Evolutionary conservation across 768 basidiomycete species (phyloP).

Genomic region (Calocera viscosa): DNA sequence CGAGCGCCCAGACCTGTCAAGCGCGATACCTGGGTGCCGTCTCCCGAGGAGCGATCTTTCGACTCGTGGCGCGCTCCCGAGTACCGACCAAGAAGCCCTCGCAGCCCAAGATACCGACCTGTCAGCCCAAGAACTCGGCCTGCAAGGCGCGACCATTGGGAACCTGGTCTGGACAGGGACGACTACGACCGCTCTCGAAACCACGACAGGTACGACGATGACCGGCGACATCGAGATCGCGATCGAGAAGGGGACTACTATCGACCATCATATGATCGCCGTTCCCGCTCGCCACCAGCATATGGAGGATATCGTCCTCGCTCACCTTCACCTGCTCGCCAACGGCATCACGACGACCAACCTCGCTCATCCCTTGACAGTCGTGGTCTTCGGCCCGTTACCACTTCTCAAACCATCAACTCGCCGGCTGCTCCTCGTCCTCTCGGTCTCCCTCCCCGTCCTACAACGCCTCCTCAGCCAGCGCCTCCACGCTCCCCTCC

Average conservation of each 20-base stretch:
- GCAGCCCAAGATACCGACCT: not conserved
- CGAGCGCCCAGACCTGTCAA: not conserved
- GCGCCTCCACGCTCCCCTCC: not conserved
- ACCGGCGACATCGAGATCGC: not conserved
- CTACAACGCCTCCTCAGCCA: not conserved
- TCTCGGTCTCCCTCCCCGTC: not conserved
- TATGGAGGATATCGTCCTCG: not conserved
- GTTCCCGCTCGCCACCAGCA: not conserved
- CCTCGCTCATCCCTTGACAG: not conserved
- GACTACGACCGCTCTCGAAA: not conserved
- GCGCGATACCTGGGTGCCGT: not conserved
- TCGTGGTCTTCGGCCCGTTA: not conserved
- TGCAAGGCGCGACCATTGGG: not conserved
- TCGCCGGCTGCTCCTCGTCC: not conserved
- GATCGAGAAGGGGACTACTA: not conserved
- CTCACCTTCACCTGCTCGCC: not conserved
- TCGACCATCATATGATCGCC: not conserved
- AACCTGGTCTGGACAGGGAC: not conserved
- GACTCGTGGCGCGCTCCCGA: conserved; percentile 1
- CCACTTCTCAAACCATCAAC: not conserved
- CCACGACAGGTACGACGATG: not conserved
- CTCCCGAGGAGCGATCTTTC: not conserved
- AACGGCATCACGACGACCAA: not conserved
- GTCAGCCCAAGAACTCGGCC: not conserved
- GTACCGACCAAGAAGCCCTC: not conserved